Evolutionary conservation across 2,329 filamentous ascomycete species (phyloP), one percentile per base, ranked within the genome.

Genomic region (Tolypocladium guangdongense): DNA sequence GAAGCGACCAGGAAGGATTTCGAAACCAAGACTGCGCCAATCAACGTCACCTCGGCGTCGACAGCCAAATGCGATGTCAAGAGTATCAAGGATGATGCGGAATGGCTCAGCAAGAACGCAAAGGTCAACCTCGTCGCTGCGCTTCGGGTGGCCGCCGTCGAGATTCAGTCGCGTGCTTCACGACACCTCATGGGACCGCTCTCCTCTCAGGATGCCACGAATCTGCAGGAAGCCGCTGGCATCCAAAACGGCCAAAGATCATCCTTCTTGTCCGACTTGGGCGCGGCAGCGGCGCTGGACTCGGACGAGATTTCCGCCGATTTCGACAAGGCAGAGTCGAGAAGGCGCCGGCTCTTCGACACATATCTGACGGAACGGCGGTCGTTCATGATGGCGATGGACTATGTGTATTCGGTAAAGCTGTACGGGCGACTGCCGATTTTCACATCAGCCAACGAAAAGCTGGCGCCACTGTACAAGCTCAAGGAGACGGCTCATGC

Each of bases 21-120:
- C 64, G 87, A 95, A 56, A 87, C 87, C 22, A 90, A 86, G 69
- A 95, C 88, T 1, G 87, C 90, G 24, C 87, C 90, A 6, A 95
- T 96, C 56, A 87, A 95, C 66, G 82, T 90, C 49, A 82, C 88
- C 1, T 83, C 87, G 20, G 81, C 81, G 6, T 74, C 81, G 14
- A 82, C 81, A 61, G 78, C 81, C 41, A 80, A 81, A 54, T 88
- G 86, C 65, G 82, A 91, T 63, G 76, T 96, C 59, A 83, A 87
- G 39, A 75, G 86, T 63, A 82, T 97, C 66, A 96, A 95, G 71
- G 81, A 82, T 48, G 91, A 97, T 73, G 81, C 90, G 36, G 67
- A 87, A 60, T 97, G 91, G 90, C 74, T 99, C 57, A 91, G 89
- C 69, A 82, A 86, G 62, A 82, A 86, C 63, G 82, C 84, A 50